A percentile compares a stretch with the other conserved stretches of the same genome.
phyloP scores from a whole-genome alignment of 805 yeast genomes.

The Metschnikowia amazonensis region DNA sequence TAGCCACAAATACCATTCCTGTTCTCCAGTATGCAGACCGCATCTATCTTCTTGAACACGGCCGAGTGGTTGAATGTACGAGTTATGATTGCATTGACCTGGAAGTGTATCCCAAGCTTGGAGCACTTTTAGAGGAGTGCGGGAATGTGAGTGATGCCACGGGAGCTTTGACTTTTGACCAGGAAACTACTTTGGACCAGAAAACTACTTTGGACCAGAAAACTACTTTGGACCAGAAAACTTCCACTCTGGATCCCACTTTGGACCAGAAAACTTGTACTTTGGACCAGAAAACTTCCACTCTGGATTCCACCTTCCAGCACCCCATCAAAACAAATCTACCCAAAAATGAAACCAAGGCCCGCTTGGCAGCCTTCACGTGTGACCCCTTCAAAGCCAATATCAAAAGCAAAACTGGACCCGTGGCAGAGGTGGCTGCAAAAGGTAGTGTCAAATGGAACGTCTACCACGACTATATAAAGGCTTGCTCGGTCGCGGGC shows the following conservation, averaged over 20 bases:
- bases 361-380: conserved; percentile 32
- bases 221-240: too few relatives aligned
- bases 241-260: too few relatives aligned
- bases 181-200: too few relatives aligned
- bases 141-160: too few relatives aligned
- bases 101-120: conserved; percentile 10
- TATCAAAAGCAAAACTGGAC: conserved; percentile 14
- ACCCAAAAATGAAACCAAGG: not conserved
- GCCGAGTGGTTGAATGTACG: conserved; percentile 11
- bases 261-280: too few relatives aligned
- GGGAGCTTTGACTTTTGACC: too few relatives aligned
- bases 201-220: too few relatives aligned
- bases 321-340: too few relatives aligned
- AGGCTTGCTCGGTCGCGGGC: conserved; percentile 56
- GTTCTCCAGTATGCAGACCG: conserved; percentile 12
- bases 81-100: conserved; percentile 5
- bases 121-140: conserved; percentile 3
- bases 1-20: conserved; percentile 15
- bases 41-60: conserved; percentile 14
- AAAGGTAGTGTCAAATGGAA: conserved; percentile 55
- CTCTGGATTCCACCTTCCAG: too few relatives aligned
- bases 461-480: conserved; percentile 52
- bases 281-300: too few relatives aligned
- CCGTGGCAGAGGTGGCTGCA: conserved; percentile 38
- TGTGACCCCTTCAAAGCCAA: conserved; percentile 36